Base-by-base conservation (phyloP, 2,329 filamentous ascomycete genomes). In the Clonostachys solani region DNA sequence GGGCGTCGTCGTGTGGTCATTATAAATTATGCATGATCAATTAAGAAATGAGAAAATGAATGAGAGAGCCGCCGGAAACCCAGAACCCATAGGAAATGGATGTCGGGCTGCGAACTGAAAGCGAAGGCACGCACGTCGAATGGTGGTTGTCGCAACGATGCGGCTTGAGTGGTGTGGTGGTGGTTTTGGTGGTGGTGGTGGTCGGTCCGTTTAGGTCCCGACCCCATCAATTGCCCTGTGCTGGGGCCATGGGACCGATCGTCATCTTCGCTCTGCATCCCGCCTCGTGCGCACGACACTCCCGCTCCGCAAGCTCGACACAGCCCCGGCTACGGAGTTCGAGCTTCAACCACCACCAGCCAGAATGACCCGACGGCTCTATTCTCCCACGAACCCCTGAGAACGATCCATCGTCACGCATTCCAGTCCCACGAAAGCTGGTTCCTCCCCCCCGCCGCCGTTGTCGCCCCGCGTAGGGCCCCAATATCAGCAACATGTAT, bases 401-500 rank as follows among this genome's bases (percentile, higher is more conserved):
- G 13, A 41, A 17, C 40, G 16, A 13, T 18, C 17, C 40, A 41
- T 41, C 40, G n/a, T 18, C n/a, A 33, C 33, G 10, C 29, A 36
- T 19, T 19, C 12, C 13, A 12, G 23, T 12, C n/a, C 42, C 33
- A 10, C 15, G 16, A 18, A 33, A 35, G 17, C 42, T 16, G 42
- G 10, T 18, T 19, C 16, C 23, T 44, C 29, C 6, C 16, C 23
- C 42, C 16, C 23, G 23, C 16, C 23, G 23, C 44, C 36, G 43
- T 46, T 43, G 33, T 44, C 47, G 43, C 43, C 47, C 43, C 47
- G 44, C 40, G 43, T 46, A 44, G 47, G 47, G 43, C 44, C 38
- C 44, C 47, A 33, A 23, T 34, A 33, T 23, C 43, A 33, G 37
- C 44, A 49, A 4, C 40, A 49, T 49, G 47, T 49, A 44, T 40